A percentile compares a stretch with the other conserved stretches of the same genome.
Evolutionary conservation across 768 basidiomycete species (phyloP).

Genomic region (Pleurotus ostreatus): DNA sequence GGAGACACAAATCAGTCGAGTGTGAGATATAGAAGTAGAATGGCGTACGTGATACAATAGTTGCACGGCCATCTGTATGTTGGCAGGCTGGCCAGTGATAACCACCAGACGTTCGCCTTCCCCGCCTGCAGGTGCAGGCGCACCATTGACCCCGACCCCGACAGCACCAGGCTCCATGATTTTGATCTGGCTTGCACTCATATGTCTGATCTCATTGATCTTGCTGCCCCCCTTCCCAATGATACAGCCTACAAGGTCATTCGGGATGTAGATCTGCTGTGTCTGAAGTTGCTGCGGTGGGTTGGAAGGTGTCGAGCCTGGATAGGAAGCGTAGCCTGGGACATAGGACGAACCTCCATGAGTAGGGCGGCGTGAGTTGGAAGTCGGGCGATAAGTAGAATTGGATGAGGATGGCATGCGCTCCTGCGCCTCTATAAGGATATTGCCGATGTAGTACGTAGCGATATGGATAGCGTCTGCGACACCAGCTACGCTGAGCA

Average conservation of each 20-base stretch:
- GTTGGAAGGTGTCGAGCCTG: slow-evolving; percentile 36
- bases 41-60: slow-evolving; percentile 75
- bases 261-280: slow-evolving; percentile 98
- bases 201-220: slow-evolving; percentile 97
- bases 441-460: slow-evolving; percentile 98
- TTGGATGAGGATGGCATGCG: slow-evolving; percentile 68
- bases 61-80: slow-evolving; percentile 96
- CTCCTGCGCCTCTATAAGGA: slow-evolving; percentile 90
- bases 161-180: slow-evolving; percentile 96
- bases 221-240: slow-evolving; percentile 98
- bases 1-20: slow-evolving; percentile 1
- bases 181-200: slow-evolving; percentile 95
- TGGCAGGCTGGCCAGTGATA: slow-evolving; percentile 91
- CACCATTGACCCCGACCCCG: slow-evolving; percentile 63
- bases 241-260: slow-evolving; percentile 94
- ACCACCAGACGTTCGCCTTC: slow-evolving; percentile 93
- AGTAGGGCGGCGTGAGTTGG: slow-evolving; percentile 37
- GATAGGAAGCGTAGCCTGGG: slow-evolving; percentile 57
- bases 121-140: slow-evolving; percentile 64
- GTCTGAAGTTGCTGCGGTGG: slow-evolving; percentile 81
- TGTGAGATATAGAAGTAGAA: slow-evolving; percentile 13
- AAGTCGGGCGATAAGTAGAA: slow-evolving; percentile 68
- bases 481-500: slow-evolving; percentile 95
- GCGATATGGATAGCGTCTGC: slow-evolving; percentile 99
- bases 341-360: slow-evolving; percentile 62